Evolutionary conservation across 805 yeast species (phyloP), one percentile per base, ranked within the genome.

Genomic region (Lipomyces chichibuensis): DNA sequence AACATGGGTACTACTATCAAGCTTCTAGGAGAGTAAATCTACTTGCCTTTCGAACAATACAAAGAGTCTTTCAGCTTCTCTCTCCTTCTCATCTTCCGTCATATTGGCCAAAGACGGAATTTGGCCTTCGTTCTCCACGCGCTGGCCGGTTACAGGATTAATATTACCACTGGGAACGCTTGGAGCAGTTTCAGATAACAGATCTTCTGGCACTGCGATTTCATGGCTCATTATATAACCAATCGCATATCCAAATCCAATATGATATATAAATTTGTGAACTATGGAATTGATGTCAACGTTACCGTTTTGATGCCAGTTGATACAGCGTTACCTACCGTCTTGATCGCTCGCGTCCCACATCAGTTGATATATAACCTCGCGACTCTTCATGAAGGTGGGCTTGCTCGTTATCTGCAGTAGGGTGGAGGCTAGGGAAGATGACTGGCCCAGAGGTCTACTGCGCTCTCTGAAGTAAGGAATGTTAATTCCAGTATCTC

Each of bases 31-130:
- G 20, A 14, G 8, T 8, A 46, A 39, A 6, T 7, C 6, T 14
- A 32, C 61, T 29, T 49, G 77, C 70, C 83, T 71, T 57, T 80
- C 83, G 67, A 82, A 81, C 6, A 81, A 62, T 3, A 75, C 77
- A 71, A 80, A 82, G 65, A 82, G 69, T 66, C 80, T 76, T 62
- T 82, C 84, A 2, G 84, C 84, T 67, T 82, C 84, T 7, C 70
- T 71, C 68, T 79, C 82, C 71, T 82, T 81, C 64, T 82, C 84
- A 60, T 79, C 83, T 8, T 77, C 77, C 1, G 82, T 77, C 78
- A 81, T 76, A 1, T 74, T 77, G 17, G 69, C 72, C 7, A 67
- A 59, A 2, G 62, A 23, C 35, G 55, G 39, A 27, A 27, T 32
- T n/a, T 49, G 54, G 14, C 51, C 58, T 39, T 68, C 72, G 3